A percentile compares a stretch with the other conserved stretches of the same genome.
Conservation (phyloP, 257 asterid genomes). For the Cinchona pubescens region DNA sequence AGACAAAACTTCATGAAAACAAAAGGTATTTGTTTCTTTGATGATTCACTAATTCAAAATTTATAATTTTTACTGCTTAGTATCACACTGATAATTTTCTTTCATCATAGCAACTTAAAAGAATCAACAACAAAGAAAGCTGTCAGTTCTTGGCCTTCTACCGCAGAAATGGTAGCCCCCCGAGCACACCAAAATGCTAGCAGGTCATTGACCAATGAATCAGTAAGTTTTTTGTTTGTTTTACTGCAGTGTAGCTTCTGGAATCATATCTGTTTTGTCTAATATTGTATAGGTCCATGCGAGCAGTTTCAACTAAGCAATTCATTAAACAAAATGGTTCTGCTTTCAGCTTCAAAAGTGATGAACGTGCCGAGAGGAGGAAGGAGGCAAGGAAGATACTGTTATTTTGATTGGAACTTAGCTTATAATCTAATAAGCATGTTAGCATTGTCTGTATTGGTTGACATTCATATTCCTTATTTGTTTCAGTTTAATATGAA, state of each 20-base stretch:
- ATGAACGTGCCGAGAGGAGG: slow-evolving; percentile 49
- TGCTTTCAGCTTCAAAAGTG: slow-evolving; percentile 41
- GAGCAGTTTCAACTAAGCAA: slow-evolving; percentile 27
- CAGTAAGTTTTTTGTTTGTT: not conserved
- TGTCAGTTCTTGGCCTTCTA: slow-evolving; percentile 26
- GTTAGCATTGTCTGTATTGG: not conserved
- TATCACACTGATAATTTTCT: not conserved
- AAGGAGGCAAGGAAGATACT: slow-evolving; percentile 47
- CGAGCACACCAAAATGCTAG: slow-evolving; percentile 30
- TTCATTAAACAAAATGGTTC: slow-evolving; percentile 38
- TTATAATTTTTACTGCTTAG: not conserved
- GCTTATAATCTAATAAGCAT: not conserved
- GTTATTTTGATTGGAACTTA: not conserved
- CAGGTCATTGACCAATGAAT: slow-evolving; percentile 43
- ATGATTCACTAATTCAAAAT: not conserved
- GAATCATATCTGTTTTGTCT: slow-evolving; percentile 11
- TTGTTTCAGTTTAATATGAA: slow-evolving; percentile 23
- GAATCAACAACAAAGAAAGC: slow-evolving; percentile 28
- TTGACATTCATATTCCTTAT: not conserved
- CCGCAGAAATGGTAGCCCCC: slow-evolving; percentile 30
- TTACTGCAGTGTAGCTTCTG: not conserved
- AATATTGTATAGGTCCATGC: slow-evolving; percentile 35
- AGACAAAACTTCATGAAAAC: slow-evolving; percentile 31
- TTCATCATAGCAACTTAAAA: slow-evolving; percentile 30
- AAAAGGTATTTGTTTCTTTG: slow-evolving; percentile 45